A percentile compares a stretch with the other conserved stretches of the same genome.
Evolutionary conservation across 2,329 filamentous ascomycete species (phyloP).

Genomic region (Clonostachys chloroleuca): DNA sequence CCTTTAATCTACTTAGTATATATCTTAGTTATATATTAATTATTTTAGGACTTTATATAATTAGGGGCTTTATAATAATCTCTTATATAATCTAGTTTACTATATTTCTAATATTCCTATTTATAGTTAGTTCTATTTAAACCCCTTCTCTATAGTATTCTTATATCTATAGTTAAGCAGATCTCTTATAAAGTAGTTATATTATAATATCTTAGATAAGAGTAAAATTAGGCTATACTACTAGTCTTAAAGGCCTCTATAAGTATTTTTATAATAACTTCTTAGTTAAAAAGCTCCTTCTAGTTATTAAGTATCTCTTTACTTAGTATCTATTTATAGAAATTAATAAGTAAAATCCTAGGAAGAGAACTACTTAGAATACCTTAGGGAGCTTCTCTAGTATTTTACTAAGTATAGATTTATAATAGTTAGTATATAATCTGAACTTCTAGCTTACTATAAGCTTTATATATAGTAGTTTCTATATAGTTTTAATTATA

Average conservation of each 20-base stretch:
- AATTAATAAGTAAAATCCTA: background rate
- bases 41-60: background rate
- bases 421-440: too few relatives aligned
- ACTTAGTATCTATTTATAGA: background rate
- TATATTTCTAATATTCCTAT: background rate
- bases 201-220: slow-evolving; percentile 3
- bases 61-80: too few relatives aligned
- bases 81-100: background rate
- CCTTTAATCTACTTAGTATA: background rate
- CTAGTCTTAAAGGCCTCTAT: too few relatives aligned
- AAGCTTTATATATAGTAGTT: too few relatives aligned
- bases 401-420: background rate
- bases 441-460: too few relatives aligned
- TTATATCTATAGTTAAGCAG: slow-evolving; percentile 1
- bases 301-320: background rate
- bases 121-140: background rate
- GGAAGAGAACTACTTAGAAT: background rate
- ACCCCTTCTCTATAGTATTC: background rate
- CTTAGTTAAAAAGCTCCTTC: background rate
- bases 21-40: background rate
- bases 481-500: slow-evolving; percentile 1
- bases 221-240: background rate
- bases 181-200: too few relatives aligned
- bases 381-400: background rate
- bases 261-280: background rate